phyloP scores from a whole-genome alignment of 176 grass and related monocot species.

The Eragrostis nindensis region DNA sequence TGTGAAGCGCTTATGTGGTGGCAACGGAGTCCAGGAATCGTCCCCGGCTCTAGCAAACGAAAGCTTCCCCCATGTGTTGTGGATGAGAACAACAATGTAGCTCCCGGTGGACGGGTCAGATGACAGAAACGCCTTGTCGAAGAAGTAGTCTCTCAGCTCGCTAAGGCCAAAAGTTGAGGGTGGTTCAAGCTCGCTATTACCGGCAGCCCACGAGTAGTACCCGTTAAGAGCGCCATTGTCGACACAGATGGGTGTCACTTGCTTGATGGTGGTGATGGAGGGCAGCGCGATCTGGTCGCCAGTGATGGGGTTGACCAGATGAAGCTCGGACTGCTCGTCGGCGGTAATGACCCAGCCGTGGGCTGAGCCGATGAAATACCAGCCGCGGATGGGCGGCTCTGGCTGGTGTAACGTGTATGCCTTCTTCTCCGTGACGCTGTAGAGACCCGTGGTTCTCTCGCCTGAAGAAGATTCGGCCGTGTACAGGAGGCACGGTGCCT shows the following conservation, averaged over 20 bases:
- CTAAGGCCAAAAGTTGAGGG: background rate
- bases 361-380: background rate
- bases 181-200: background rate
- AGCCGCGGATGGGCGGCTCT: background rate
- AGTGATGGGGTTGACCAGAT: constrained; percentile 28
- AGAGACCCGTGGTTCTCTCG: background rate
- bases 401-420: background rate
- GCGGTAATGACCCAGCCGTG: background rate
- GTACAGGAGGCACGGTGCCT: background rate
- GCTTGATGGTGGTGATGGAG: background rate
- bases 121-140: background rate
- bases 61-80: background rate
- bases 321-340: background rate
- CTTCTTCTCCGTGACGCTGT: background rate
- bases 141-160: background rate
- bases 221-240: background rate
- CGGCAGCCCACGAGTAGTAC: background rate
- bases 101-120: background rate
- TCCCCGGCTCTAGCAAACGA: background rate
- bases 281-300: constrained; percentile 14
- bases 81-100: background rate
- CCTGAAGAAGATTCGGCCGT: background rate
- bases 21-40: background rate
- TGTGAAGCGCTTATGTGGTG: background rate
- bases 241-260: background rate